phyloP scores from a whole-genome alignment of 345 rosid genomes.

The Aquilaria yunnanensis region DNA sequence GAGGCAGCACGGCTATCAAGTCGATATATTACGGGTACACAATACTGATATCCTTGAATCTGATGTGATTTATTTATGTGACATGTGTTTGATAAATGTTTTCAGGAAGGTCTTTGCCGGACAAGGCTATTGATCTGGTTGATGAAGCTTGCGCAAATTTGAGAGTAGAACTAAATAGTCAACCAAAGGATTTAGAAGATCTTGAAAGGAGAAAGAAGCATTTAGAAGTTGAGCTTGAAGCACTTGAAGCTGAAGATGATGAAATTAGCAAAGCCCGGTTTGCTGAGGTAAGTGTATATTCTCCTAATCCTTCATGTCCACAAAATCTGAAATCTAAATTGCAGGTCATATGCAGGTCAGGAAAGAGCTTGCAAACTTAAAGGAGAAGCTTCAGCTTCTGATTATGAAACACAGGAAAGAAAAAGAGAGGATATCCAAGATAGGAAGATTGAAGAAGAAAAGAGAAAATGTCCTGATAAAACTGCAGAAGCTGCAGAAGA shows the following conservation, averaged over 20 bases:
- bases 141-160: conserved; percentile 93
- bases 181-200: conserved; percentile 85
- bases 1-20: conserved; percentile 39
- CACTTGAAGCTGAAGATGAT: conserved; percentile 74
- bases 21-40: conserved; percentile 26
- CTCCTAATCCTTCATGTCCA: too few relatives aligned
- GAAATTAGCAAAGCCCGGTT: conserved; percentile 79
- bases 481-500: conserved; percentile 66
- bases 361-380: conserved; percentile 73
- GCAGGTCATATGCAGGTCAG: conserved; percentile 35
- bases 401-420: neutral
- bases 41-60: too few relatives aligned
- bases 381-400: conserved; percentile 75
- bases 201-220: conserved; percentile 82
- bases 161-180: conserved; percentile 80
- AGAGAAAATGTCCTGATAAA: conserved; percentile 40
- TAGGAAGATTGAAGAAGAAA: conserved; percentile 1
- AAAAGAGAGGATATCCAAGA: conserved; percentile 38
- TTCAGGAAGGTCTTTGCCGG: conserved; percentile 81
- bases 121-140: conserved; percentile 83
- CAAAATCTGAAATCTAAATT: neutral
- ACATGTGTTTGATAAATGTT: neutral
- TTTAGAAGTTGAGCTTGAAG: conserved; percentile 74
- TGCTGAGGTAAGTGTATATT: conserved; percentile 45
- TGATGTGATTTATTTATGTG: too few relatives aligned